phyloP scores from a whole-genome alignment of 208 protist genomes.

The Acanthamoeba polyphaga region DNA sequence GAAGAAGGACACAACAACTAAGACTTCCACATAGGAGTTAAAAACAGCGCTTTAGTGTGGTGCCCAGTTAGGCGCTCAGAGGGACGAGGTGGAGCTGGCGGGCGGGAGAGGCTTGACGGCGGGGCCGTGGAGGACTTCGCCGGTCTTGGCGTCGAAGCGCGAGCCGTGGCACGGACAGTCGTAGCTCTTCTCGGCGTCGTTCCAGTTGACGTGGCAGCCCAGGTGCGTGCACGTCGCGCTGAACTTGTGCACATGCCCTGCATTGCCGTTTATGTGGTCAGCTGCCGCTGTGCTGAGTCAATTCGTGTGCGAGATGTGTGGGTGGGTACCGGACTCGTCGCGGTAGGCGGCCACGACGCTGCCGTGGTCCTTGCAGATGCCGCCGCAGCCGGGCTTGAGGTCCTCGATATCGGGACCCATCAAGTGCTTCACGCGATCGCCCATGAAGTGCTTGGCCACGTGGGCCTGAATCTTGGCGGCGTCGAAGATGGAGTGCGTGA shows the following conservation, averaged over 20 bases:
- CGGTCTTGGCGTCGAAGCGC: conserved; percentile 71
- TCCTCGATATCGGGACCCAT: conserved; percentile 61
- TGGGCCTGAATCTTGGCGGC: conserved; percentile 49
- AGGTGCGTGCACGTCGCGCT: conserved; percentile 75
- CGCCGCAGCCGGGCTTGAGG: conserved; percentile 31
- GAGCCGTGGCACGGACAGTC: conserved; percentile 77
- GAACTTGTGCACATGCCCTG: conserved; percentile 33
- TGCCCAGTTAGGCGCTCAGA: too few relatives aligned
- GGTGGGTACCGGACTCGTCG: background rate
- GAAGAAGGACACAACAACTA: too few relatives aligned
- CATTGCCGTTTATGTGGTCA: background rate
- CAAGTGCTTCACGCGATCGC: conserved; percentile 61
- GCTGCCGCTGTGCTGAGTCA: too few relatives aligned
- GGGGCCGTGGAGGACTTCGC: conserved; percentile 25
- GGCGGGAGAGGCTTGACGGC: conserved; percentile 35
- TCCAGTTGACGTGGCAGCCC: conserved; percentile 75
- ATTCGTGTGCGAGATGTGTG: too few relatives aligned
- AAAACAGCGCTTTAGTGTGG: too few relatives aligned
- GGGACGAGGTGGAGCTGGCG: background rate
- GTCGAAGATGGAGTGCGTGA: conserved; percentile 44
- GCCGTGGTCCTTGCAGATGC: conserved; percentile 63
- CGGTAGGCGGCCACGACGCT: conserved; percentile 52
- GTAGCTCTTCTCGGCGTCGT: conserved; percentile 72
- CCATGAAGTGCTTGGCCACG: conserved; percentile 60
- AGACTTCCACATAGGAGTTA: too few relatives aligned